Percentiles rank a stretch among this genome's conserved stretches.
These are phyloP conservation scores for Caulochytrium protostelioides DNA, from an alignment of 371 early-diverging fungal species.

Conservation along the genomic window DNA sequence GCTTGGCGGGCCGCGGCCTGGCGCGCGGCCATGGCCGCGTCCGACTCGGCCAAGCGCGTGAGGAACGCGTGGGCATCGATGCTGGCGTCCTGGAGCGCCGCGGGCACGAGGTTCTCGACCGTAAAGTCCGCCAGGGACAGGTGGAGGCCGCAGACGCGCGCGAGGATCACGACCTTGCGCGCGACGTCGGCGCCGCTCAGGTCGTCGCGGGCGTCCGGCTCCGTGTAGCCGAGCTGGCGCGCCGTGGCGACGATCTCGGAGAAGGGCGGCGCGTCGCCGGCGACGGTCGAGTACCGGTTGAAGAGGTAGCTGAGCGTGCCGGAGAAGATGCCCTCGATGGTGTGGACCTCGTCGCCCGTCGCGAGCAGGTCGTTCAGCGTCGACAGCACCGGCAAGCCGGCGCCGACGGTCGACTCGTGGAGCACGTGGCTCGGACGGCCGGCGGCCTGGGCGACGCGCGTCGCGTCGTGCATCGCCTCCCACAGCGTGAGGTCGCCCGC, in stretches of 20 bases:
- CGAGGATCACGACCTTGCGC: conserved; percentile 77
- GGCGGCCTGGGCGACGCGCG: conserved; percentile 19
- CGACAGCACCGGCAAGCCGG: conserved; percentile 83
- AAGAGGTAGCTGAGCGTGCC: conserved; percentile 90
- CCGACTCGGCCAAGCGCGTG: conserved; percentile 54
- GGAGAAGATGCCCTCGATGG: conserved; percentile 88
- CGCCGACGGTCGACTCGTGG: conserved; percentile 94
- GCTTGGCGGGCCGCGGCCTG: conserved; percentile 48
- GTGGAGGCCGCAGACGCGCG: conserved; percentile 55
- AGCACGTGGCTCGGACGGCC: conserved; percentile 23
- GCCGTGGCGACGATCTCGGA: conserved; percentile 73
- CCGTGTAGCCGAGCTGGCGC: conserved; percentile 84
- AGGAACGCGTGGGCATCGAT: conserved; percentile 68
- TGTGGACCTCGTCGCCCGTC: conserved; percentile 73
- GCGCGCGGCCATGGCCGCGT: conserved; percentile 52
- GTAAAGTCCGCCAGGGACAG: conserved; percentile 48
- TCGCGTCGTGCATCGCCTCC: conserved; percentile 33
- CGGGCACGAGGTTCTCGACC: conserved; percentile 88
- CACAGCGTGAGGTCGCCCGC: conserved; percentile 45
- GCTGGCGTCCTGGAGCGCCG: conserved; percentile 41
- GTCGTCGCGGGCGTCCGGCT: conserved; percentile 95
- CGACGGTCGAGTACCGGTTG: conserved; percentile 63
- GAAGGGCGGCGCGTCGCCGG: conserved; percentile 29
- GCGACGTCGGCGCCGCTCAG: conserved; percentile 97
- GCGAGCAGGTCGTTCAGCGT: conserved; percentile 70